These are phyloP conservation scores for Ramalina peruviana DNA, from an alignment of 495 filamentous ascomycete genomes.

Conservation along the genomic window DNA sequence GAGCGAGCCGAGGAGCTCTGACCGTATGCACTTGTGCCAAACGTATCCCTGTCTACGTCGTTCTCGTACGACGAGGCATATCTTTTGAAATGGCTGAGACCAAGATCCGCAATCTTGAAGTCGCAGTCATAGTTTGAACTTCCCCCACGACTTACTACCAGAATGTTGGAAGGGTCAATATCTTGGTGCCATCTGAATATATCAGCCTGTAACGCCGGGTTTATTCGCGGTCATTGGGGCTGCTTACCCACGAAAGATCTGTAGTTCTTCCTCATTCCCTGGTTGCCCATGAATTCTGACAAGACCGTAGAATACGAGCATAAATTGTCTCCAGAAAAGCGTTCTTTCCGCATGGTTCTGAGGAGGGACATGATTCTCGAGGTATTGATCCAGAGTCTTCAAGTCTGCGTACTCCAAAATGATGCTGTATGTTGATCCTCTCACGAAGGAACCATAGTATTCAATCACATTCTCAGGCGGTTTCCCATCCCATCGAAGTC, in stretches of 20 bases:
- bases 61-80: background rate
- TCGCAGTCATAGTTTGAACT: conserved; percentile 18
- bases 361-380: conserved; percentile 19
- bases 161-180: conserved; percentile 26
- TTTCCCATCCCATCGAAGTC: conserved; percentile 9
- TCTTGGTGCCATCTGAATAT: conserved; percentile 23
- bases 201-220: background rate
- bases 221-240: no score
- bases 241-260: conserved; percentile 13
- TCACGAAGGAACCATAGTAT: conserved; percentile 30
- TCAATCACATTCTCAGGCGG: conserved; percentile 22
- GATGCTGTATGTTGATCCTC: conserved; percentile 23
- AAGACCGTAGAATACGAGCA: conserved; percentile 23
- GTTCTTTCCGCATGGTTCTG: conserved; percentile 20
- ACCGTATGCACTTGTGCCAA: conserved; percentile 23
- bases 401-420: conserved; percentile 32
- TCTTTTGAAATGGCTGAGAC: conserved; percentile 20
- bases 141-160: conserved; percentile 17
- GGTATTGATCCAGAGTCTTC: conserved; percentile 27
- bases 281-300: conserved; percentile 21
- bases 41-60: conserved; percentile 17
- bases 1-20: background rate
- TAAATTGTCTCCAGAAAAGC: conserved; percentile 28
- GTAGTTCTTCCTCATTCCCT: background rate
- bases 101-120: conserved; percentile 29